These are phyloP conservation scores for Grifola frondosa DNA, from an alignment of 1,284 basidiomycete genomes.

Conservation along the genomic window DNA sequence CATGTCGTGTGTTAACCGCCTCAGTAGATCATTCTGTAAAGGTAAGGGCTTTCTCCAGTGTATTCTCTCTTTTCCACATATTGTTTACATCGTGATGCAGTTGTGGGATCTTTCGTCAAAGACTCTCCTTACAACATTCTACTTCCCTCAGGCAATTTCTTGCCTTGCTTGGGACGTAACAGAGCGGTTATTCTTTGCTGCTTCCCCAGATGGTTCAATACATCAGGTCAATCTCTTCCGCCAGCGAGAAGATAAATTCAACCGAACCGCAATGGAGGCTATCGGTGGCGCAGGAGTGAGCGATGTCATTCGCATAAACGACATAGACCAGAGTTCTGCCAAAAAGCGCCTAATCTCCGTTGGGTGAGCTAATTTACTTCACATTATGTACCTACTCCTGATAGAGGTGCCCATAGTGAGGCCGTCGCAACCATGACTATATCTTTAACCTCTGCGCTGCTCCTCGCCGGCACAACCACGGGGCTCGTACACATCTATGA, in stretches of 20 bases:
- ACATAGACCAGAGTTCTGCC: slow-evolving; percentile 43
- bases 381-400: too few species aligned
- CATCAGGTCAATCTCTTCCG: slow-evolving; percentile 83
- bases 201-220: slow-evolving; percentile 68
- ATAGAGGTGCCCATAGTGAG: slow-evolving; percentile 50
- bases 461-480: slow-evolving; percentile 71
- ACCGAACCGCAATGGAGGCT: slow-evolving; percentile 57
- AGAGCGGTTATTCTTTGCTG: slow-evolving; percentile 88
- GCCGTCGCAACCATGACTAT: slow-evolving; percentile 72
- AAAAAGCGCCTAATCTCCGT: slow-evolving; percentile 63
- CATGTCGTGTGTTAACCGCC: slow-evolving; percentile 76
- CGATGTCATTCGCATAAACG: slow-evolving; percentile 66
- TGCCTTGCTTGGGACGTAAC: slow-evolving; percentile 77
- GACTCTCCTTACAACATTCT: slow-evolving; percentile 82
- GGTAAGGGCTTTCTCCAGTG: slow-evolving; percentile 40
- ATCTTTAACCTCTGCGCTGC: slow-evolving; percentile 70
- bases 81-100: slow-evolving; percentile 36
- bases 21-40: slow-evolving; percentile 93
- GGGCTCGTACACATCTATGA: slow-evolving; percentile 86
- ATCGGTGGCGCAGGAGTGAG: slow-evolving; percentile 73
- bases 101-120: slow-evolving; percentile 82
- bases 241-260: slow-evolving; percentile 49
- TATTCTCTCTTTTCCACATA: slow-evolving; percentile 8
- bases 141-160: slow-evolving; percentile 73
- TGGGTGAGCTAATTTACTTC: slow-evolving; percentile 42